phyloP scores from a whole-genome alignment of 352 stramenopile genomes.

The Phytopythium sindhum region DNA sequence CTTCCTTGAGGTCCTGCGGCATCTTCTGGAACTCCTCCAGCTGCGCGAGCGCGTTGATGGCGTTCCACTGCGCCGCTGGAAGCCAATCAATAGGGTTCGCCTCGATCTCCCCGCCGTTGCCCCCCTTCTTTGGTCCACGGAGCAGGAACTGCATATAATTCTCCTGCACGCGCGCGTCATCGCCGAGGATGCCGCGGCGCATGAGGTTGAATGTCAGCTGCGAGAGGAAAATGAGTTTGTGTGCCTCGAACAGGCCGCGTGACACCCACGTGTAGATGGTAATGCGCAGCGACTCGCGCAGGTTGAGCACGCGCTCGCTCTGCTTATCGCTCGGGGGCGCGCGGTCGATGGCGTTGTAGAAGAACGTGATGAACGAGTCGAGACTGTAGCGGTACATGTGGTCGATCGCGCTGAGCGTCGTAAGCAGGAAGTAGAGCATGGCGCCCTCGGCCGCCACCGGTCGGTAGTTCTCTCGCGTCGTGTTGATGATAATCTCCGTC shows the following conservation, averaged over 20 bases:
- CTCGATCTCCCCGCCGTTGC: conserved; percentile 43
- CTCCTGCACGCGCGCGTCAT: conserved; percentile 92
- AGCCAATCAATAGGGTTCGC: conserved; percentile 90
- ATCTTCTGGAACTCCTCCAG: conserved; percentile 98
- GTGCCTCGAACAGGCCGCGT: conserved; percentile 93
- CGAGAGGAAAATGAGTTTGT: conserved; percentile 97
- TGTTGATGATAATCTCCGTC: conserved; percentile 94
- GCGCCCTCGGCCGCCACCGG: conserved; percentile 92
- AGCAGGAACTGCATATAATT: conserved; percentile 97
- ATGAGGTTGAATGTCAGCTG: conserved; percentile 98
- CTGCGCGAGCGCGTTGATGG: conserved; percentile 87
- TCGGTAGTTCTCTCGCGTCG: conserved; percentile 93
- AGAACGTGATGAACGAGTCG: conserved; percentile 97
- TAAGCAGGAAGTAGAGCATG: conserved; percentile 98
- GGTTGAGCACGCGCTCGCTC: conserved; percentile 88
- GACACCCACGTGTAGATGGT: conserved; percentile 97
- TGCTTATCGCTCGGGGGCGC: conserved; percentile 85
- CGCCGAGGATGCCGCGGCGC: conserved; percentile 93
- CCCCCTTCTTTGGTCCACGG: conserved; percentile 78
- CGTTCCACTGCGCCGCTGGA: conserved; percentile 89
- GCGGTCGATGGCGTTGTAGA: conserved; percentile 95
- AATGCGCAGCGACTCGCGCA: conserved; percentile 93
- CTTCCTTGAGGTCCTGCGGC: conserved; percentile 94
- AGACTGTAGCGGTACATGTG: conserved; percentile 99
- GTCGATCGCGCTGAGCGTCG: conserved; percentile 93